Base-by-base conservation (phyloP, 2,329 filamentous ascomycete genomes). In the Penicillium decumbens region DNA sequence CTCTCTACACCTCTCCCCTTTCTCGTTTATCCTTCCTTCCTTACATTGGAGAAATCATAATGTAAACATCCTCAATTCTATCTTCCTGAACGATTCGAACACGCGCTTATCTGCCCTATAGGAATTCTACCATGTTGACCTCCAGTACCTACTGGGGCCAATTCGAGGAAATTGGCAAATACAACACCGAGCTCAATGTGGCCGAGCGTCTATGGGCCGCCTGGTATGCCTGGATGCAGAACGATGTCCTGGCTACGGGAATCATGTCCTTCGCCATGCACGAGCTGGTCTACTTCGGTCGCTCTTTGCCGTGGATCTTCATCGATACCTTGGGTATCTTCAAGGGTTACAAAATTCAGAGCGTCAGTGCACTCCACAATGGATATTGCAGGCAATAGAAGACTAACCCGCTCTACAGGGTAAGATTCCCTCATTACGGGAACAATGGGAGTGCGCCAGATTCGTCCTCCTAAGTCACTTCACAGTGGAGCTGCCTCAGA, bases 201-300 rank as follows among this genome's bases (percentile, higher is more conserved):
- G 76, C 84, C 65, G 93, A 98, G 79, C 85, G 85, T 67, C 78
- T 95, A 59, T 98, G 93, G 93, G 87, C 88, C 73, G 84, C 90
- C 35, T 97, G 90, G 92, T 98, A 98, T 72, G 82, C 92, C 13
- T 98, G 85, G 80, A 95, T 97, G 87, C 89, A 95, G 72, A 98
- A 98, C 71, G 93, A 98, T 75, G 85, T 88, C 47, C 84, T 98
- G 55, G 93, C 93, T 51, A 98, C 93, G 3, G 93, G 93, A 53
- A 93, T 98, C 76, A 87, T 97, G 88, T 95, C 90, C 64, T 98
- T 98, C 72, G 74, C 86, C 60, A 89, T 97, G 82, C 93, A 98
- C 77, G 93, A 98, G 74, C 47, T 83, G 35, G 81, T 98, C 65
- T 98, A 98, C 78, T 98, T 97, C 66, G 93, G 93, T 62, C 85